Evolutionary conservation across 75 land plant species (phyloP), one percentile per base, ranked within the genome.

Genomic region (Sequoiadendron giganteum): DNA sequence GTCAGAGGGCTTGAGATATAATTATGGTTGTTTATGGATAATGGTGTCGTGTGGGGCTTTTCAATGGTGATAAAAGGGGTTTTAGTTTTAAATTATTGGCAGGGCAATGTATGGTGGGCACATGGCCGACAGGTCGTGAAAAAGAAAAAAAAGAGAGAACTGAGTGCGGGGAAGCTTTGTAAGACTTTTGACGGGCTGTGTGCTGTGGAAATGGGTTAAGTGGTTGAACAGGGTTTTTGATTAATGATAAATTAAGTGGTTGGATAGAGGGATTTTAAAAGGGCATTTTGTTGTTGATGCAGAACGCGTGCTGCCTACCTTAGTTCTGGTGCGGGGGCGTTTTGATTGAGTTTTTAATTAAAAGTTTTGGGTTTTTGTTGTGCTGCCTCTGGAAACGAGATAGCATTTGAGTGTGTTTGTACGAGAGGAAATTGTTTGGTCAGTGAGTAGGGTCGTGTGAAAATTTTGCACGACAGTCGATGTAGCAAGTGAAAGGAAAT

Each of bases 101-200:
- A 45, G n/a, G 49, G 52, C 8, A 32, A 82, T 82, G 84, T 11
- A 47, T 47, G 48, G 48, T 82, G 30, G 84, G 45, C 84, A 82
- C 84, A 82, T 82, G 84, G 84, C 84, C 84, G 84, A 82, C 84
- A 82, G n/a, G 84, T 21, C 47, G 52, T 16, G 49, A 47, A 47
- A 82, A 82, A 47, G 30, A 40, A 45, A 38, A 80, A 36, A 45
- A 21, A 43, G 10, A 45, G 47, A 47, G 48, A 81, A 25, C 28
- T 25, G 32, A 1, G 30, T 42, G 40, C 13, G 47, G 28, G 52
- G 52, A 75, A 34, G 34, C 38, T 82, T 10, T n/a, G 15, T n/a
- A 25, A 3, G 48, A 45, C n/a, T 82, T 82, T 43, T 25, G 84
- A 82, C 9, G 45, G 82, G 45, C 28, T 40, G 0, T 79, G 82